Base-by-base conservation (phyloP, 2,329 filamentous ascomycete genomes). In the Xylaria sp. region DNA sequence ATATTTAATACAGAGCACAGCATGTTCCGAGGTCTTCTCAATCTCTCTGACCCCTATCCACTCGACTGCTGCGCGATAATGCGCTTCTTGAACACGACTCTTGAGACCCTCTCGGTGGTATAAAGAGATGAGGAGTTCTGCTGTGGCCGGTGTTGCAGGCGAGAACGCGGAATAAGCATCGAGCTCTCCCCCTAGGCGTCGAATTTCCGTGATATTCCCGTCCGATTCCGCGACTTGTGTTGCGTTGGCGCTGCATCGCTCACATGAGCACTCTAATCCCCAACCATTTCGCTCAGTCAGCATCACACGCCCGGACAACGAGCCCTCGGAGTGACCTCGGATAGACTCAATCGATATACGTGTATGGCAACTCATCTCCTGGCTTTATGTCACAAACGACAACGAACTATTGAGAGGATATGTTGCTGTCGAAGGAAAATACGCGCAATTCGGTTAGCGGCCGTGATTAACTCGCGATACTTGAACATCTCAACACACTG, bases 361-460 rank as follows among this genome's bases (percentile, higher is more conserved):
- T 78, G 39, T 83, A 76, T 8, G 81, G 82, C 9, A 84, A 77
- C 70, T 84, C 82, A 68, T 84, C 82, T 15, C 81, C 82, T 1
- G 76, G 51, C n/a, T 37, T n/a, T 44, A 84, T 81, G 48, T 81
- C 79, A 15, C 79, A 73, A 0, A 80, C 78, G 1, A 82, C 81
- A 37, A 79, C 76, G 8, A 82, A 77, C 12, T 78, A 77, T 28
- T 82, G 81, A 18, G 77, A 75, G 28, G 83, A 74, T 0, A 79
- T 81, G 5, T 66, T 66, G 12, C 77, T 73, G 65, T 82, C 79
- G 59, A 81, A 80, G 56, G 80, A 79, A 71, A 79, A 71, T 81
- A 82, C 20, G 76, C 78, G 48, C 76, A 79, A 70, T 82, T 83
- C 25, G 81, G 82, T n/a, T 77, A 76, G 66, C 82, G 83, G 64